A percentile compares a stretch with the other conserved stretches of the same genome.
Evolutionary conservation across 164 flowering plant genomes (phyloP).

Genomic region (Macadamia integrifolia): DNA sequence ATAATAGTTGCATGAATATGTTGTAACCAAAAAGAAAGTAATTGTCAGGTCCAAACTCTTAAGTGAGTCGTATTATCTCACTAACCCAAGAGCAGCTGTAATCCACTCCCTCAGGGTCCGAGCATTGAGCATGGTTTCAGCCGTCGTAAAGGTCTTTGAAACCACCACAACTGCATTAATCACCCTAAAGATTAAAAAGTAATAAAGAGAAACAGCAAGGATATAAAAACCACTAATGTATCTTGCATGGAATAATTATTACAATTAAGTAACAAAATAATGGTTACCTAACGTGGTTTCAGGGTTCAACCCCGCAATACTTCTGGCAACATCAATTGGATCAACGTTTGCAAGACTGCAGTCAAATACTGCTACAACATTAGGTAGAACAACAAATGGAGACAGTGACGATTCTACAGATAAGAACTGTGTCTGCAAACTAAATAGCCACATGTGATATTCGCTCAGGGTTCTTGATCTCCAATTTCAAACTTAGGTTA

Average conservation of each 20-base stretch:
- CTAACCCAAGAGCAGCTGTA: conserved; percentile 79
- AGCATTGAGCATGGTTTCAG: conserved; percentile 99
- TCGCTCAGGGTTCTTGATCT: too few species aligned
- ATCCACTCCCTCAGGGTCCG: conserved; percentile 96
- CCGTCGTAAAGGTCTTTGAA: conserved; percentile 97
- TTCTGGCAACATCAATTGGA: conserved; percentile 87
- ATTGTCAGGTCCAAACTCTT: not conserved
- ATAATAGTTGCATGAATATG: not conserved
- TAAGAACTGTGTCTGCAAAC: too few species aligned
- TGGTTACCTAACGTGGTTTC: conserved; percentile 88
- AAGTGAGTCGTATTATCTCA: conserved; percentile 7
- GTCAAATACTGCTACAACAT: conserved; percentile 3
- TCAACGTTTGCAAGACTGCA: conserved; percentile 96
- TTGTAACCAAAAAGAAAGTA: conserved; percentile 4
- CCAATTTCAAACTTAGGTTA: too few species aligned
- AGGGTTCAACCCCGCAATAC: conserved; percentile 75
- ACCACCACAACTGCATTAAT: conserved; percentile 82
- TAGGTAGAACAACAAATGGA: conserved; percentile 1
- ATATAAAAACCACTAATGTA: conserved; percentile 5
- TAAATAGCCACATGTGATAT: too few species aligned
- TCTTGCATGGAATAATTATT: not conserved
- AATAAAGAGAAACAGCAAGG: conserved; percentile 9
- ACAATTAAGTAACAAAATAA: not conserved
- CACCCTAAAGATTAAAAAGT: not conserved
- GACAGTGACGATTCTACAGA: not conserved